A percentile compares a stretch with the other conserved stretches of the same genome.
phyloP scores from a whole-genome alignment of 192 early-diverging fungal species.

The Podila verticillata region DNA sequence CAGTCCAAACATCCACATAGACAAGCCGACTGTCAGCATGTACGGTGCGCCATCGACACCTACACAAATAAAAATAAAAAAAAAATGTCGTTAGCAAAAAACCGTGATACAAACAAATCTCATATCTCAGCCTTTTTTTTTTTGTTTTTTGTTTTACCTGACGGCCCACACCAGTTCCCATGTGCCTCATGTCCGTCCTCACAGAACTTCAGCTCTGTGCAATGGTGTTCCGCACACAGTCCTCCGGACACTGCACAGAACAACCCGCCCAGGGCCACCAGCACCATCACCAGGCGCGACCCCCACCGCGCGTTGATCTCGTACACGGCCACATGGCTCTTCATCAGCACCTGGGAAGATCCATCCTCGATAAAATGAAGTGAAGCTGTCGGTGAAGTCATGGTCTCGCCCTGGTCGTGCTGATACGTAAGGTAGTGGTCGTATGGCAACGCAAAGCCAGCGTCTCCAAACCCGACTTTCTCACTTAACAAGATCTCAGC shows the following conservation, averaged over 20 bases:
- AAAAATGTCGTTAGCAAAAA: constrained; percentile 3
- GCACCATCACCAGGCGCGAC: constrained; percentile 33
- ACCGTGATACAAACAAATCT: too few species aligned
- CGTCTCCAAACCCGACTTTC: too few species aligned
- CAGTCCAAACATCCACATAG: constrained; percentile 34
- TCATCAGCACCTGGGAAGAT: neutral
- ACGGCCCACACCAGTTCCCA: constrained; percentile 45
- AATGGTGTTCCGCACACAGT: constrained; percentile 29
- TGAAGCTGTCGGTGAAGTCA: too few species aligned
- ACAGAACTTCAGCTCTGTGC: constrained; percentile 32
- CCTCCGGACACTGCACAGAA: constrained; percentile 23
- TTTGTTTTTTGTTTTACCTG: constrained; percentile 13
- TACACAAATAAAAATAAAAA: neutral
- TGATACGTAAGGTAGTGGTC: too few species aligned
- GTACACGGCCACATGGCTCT: constrained; percentile 45
- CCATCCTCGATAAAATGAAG: neutral
- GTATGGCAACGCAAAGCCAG: too few species aligned
- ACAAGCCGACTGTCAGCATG: constrained; percentile 34
- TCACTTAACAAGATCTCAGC: too few species aligned
- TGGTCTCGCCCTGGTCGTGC: too few species aligned
- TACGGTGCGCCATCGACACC: constrained; percentile 45
- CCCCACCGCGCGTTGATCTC: constrained; percentile 47
- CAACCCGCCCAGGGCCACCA: constrained; percentile 18
- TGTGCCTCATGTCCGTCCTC: constrained; percentile 11
- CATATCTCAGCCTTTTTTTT: neutral